Evolutionary conservation across 2,329 filamentous ascomycete genomes (phyloP).

Genomic region (Tolypocladium tundrense): DNA sequence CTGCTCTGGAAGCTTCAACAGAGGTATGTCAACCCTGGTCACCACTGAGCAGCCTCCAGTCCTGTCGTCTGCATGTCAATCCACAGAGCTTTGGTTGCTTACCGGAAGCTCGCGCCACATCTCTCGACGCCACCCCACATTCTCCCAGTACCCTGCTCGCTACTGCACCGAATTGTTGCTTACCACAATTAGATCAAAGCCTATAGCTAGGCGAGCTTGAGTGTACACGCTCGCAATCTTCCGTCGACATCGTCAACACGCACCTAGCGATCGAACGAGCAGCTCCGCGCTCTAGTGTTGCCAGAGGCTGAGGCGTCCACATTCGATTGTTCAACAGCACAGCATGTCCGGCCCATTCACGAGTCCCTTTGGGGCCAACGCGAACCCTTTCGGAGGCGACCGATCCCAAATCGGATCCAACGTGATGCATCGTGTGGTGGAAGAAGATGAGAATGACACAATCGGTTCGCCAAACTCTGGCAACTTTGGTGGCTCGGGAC

Average conservation of each 20-base stretch:
- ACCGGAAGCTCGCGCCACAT: not conserved
- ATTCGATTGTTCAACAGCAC: constrained; percentile 7
- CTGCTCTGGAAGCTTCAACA: not conserved
- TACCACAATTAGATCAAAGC: not conserved
- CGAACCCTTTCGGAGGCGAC: constrained; percentile 60
- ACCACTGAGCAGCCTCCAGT: no score
- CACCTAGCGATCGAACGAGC: not conserved
- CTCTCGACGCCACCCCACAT: not conserved
- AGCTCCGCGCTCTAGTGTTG: not conserved
- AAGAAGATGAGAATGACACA: constrained; percentile 73
- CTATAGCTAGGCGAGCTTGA: not conserved
- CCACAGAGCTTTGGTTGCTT: not conserved
- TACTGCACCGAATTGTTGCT: not conserved
- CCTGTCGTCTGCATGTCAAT: not conserved
- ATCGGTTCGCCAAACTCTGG: constrained; percentile 48
- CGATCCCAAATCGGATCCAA: constrained; percentile 23
- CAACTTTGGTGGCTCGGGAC: constrained; percentile 21
- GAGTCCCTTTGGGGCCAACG: constrained; percentile 55
- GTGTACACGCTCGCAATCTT: not conserved
- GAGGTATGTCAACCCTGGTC: not conserved
- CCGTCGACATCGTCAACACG: not conserved
- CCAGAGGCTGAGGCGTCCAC: not conserved
- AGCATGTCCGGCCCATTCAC: constrained; percentile 70
- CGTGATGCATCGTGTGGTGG: constrained; percentile 49
- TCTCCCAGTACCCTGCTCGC: not conserved